Evolutionary conservation across 176 grass and related monocot genomes (phyloP), one percentile per base, ranked within the genome.

Genomic region (Carex parvula): DNA sequence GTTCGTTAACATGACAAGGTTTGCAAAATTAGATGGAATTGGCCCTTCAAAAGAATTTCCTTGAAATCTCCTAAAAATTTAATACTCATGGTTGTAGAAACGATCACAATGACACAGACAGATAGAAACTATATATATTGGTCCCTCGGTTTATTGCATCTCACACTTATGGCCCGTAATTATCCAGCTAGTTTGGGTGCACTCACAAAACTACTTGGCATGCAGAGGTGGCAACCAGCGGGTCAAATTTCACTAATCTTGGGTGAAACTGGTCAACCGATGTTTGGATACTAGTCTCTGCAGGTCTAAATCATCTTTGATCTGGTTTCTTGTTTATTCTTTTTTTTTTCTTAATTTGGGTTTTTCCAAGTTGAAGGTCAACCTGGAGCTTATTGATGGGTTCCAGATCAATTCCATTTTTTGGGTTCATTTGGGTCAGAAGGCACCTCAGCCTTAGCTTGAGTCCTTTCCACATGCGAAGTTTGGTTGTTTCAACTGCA

Each of bases 31-130:
- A 21, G 80, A 26, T 46, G 92, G 95, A 89, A 98, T 70, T 58
- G 92, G 88, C 78, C 92, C 95, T 89, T 92, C 63, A 66, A 98
- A 95, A 56, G 88, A 91, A 87, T 91, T 98, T 1, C 95, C 95
- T 83, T 98, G 92, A 77, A 98, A 90, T 68, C 89, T 79, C 86
- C 92, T 98, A 68, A 42, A 85, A 78, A 82, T 84, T 59, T 22
- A 86, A 61, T 35, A 18, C 50, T 33, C 24, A 17, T 59, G 14
- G 26, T 74, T 63, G 60, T 82, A 52, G 55, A 60, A 65, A 74
- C 2, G 17, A 16, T 39, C 46, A 65, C 21, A 39, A 24, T 35
- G 3, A 35, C 14, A 56, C 24, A 15, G 29, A 32, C 4, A 79
- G 7, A 58, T n/a, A 11, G 7, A 6, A 80, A 80, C 24, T 11